A percentile compares a stretch with the other conserved stretches of the same genome.
Evolutionary conservation across 1,139 yeast genomes (phyloP).

Genomic region (Scheffersomyces stambukii): DNA sequence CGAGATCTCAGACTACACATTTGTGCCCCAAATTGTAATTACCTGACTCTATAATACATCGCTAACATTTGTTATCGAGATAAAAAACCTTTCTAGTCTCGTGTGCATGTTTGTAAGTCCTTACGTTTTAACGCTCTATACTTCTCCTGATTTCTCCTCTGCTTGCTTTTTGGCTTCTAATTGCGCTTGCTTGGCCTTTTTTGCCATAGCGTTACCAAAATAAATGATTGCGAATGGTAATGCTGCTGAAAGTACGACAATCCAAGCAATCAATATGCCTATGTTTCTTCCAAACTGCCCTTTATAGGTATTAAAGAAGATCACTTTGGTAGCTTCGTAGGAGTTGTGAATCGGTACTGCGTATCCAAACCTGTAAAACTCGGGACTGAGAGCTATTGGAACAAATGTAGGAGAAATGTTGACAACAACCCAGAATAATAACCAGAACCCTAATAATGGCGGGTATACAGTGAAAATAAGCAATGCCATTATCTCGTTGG

Average conservation of each 20-base stretch:
- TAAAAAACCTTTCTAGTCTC: too few relatives aligned
- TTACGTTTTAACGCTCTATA: too few relatives aligned
- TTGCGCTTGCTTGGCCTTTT: constrained; percentile 17
- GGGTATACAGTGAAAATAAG: constrained; percentile 26
- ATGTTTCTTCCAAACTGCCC: constrained; percentile 32
- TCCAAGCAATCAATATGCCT: constrained; percentile 32
- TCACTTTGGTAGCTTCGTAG: constrained; percentile 31
- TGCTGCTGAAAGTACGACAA: constrained; percentile 22
- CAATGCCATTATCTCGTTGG: constrained; percentile 36
- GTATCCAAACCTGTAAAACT: constrained; percentile 32
- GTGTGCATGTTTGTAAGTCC: too few relatives aligned
- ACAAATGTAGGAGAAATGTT: constrained; percentile 37
- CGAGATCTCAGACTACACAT: too few relatives aligned
- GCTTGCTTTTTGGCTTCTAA: constrained; percentile 12
- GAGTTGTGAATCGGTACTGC: constrained; percentile 36
- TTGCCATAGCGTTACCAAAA: constrained; percentile 25
- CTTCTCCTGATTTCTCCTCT: constrained; percentile 4
- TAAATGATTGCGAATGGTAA: constrained; percentile 40
- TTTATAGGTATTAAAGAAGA: constrained; percentile 32
- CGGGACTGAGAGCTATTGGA: constrained; percentile 30
- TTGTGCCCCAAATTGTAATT: too few relatives aligned
- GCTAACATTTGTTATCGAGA: too few relatives aligned
- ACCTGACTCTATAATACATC: too few relatives aligned
- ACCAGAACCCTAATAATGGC: constrained; percentile 40
- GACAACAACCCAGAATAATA: constrained; percentile 36